A percentile compares a stretch with the other conserved stretches of the same genome.
phyloP scores from a whole-genome alignment of 345 rosid genomes.

The Durio zibethinus region DNA sequence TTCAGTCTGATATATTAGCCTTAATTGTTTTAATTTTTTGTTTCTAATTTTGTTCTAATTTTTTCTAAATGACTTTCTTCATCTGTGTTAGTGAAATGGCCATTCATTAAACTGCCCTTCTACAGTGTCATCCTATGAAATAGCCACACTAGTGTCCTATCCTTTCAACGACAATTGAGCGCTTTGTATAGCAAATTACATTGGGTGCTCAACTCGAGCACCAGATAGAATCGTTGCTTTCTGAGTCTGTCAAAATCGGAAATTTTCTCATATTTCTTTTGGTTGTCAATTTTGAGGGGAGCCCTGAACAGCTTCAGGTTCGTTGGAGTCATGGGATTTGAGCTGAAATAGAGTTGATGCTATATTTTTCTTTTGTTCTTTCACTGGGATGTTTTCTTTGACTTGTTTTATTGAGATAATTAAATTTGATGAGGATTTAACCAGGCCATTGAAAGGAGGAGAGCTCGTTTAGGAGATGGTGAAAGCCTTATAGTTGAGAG shows the following conservation, averaged over 20 bases:
- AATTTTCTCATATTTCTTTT: background rate
- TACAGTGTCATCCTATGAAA: too few relatives aligned
- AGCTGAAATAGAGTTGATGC: background rate
- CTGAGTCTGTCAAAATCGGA: background rate
- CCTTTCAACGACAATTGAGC: background rate
- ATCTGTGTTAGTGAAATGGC: background rate
- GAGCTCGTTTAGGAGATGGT: constrained; percentile 48
- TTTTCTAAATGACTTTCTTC: background rate
- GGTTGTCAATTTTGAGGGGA: background rate
- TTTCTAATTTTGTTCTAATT: background rate
- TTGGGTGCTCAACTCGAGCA: background rate
- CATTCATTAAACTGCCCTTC: background rate
- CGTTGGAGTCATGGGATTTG: background rate
- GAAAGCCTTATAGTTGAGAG: constrained; percentile 46
- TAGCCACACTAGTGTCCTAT: background rate
- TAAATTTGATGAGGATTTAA: background rate
- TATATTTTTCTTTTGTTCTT: background rate
- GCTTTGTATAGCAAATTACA: too few relatives aligned
- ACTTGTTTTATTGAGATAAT: background rate
- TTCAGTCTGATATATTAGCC: too few relatives aligned
- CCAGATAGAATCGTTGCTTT: background rate
- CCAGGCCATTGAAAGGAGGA: constrained; percentile 79
- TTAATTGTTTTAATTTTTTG: background rate
- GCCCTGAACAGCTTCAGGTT: background rate
- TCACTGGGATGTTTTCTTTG: constrained; percentile 1